A percentile compares a stretch with the other conserved stretches of the same genome.
phyloP scores from a whole-genome alignment of 2,329 filamentous ascomycete species.

The Pyrenophora seminiperda region DNA sequence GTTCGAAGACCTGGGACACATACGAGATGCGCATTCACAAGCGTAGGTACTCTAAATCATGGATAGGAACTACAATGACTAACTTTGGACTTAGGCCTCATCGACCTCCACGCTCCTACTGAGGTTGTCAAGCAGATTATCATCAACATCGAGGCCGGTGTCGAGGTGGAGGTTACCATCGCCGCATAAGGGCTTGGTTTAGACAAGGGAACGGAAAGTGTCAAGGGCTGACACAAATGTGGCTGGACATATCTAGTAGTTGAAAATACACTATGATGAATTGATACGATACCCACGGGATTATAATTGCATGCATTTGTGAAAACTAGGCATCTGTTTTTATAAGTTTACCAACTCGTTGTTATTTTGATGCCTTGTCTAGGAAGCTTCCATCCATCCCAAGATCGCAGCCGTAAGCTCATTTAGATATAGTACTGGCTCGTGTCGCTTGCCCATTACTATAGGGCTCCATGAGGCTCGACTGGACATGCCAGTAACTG shows the following conservation, averaged over 20 bases:
- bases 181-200: slow-evolving; percentile 65
- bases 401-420: not conserved
- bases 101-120: slow-evolving; percentile 97
- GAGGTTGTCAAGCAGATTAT: slow-evolving; percentile 98
- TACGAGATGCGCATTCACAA: slow-evolving; percentile 99
- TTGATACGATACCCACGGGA: slow-evolving; percentile 21
- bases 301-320: not conserved
- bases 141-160: slow-evolving; percentile 92
- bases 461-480: no score
- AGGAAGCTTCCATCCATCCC: not conserved
- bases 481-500: no score
- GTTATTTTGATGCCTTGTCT: not conserved
- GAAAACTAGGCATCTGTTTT: not conserved
- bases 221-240: slow-evolving; percentile 22
- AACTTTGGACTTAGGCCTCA: slow-evolving; percentile 60
- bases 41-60: slow-evolving; percentile 56
- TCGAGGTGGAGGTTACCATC: slow-evolving; percentile 92
- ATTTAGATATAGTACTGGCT: no score
- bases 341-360: not conserved
- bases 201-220: slow-evolving; percentile 19
- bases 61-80: not conserved
- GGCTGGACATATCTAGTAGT: slow-evolving; percentile 34
- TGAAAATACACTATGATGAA: slow-evolving; percentile 29
- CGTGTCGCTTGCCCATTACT: no score
- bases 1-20: slow-evolving; percentile 99